These are phyloP conservation scores for Trametes hirsuta DNA, from an alignment of 1,284 basidiomycete species.

Conservation along the genomic window DNA sequence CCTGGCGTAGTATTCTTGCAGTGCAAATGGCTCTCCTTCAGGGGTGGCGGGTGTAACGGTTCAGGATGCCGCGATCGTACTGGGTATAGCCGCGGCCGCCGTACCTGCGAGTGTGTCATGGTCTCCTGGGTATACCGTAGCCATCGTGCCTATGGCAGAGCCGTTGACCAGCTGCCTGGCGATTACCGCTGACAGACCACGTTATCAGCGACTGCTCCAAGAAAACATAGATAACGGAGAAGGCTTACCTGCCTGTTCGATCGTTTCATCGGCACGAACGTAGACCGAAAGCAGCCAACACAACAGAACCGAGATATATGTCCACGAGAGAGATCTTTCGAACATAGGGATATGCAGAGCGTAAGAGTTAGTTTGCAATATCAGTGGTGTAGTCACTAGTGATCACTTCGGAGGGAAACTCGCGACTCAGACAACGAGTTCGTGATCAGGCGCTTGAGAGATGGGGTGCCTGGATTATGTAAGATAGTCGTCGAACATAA, in stretches of 20 bases:
- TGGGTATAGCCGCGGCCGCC: slow-evolving; percentile 9
- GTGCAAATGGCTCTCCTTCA: slow-evolving; percentile 57
- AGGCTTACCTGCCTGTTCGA: slow-evolving; percentile 35
- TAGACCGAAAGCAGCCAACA: neutral
- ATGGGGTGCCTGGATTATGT: too few relatives aligned
- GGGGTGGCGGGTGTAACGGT: slow-evolving; percentile 10
- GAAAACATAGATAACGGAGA: neutral
- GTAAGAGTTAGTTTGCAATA: too few relatives aligned
- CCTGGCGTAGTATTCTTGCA: slow-evolving; percentile 64
- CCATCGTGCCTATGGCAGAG: slow-evolving; percentile 51
- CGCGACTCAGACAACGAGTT: too few relatives aligned
- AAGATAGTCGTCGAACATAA: too few relatives aligned
- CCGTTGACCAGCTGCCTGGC: slow-evolving; percentile 46
- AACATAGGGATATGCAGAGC: neutral
- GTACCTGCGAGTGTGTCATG: slow-evolving; percentile 46
- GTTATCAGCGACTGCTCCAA: neutral
- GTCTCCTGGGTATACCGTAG: slow-evolving; percentile 49
- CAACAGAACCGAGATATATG: neutral
- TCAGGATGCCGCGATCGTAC: slow-evolving; percentile 5
- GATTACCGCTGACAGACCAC: slow-evolving; percentile 39
- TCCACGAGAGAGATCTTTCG: neutral
- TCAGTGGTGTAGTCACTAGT: too few relatives aligned
- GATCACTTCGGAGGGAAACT: too few relatives aligned
- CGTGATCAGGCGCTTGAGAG: too few relatives aligned
- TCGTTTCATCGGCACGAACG: slow-evolving; percentile 27